Evolutionary conservation across 2,329 filamentous ascomycete species (phyloP).

Genomic region (Pseudocercospora fuligena): DNA sequence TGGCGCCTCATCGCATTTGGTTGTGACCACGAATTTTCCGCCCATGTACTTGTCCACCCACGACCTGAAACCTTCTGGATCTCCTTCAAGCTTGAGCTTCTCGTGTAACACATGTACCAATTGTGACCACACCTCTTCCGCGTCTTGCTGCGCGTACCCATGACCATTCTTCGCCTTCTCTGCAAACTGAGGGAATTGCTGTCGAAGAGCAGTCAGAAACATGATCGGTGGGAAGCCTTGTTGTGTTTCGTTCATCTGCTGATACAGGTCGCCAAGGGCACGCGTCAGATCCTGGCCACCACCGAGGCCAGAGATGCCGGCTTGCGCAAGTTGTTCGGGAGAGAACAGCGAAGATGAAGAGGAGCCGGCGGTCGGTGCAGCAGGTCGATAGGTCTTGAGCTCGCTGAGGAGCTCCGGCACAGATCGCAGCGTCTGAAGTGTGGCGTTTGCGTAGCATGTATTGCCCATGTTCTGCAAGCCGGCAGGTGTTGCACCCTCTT

Average conservation of each 20-base stretch:
- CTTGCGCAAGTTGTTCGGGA: conserved; percentile 47
- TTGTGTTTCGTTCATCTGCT: conserved; percentile 86
- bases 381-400: conserved; percentile 65
- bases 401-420: conserved; percentile 90
- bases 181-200: conserved; percentile 87
- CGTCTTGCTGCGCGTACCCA: conserved; percentile 96
- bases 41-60: conserved; percentile 85
- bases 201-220: conserved; percentile 81
- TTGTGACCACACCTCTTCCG: conserved; percentile 97
- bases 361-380: conserved; percentile 29
- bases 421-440: conserved; percentile 84
- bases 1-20: conserved; percentile 84
- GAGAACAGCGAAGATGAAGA: conserved; percentile 39
- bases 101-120: conserved; percentile 82
- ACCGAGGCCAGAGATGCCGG: conserved; percentile 63
- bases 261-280: conserved; percentile 81
- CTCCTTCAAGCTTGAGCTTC: conserved; percentile 71
- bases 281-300: conserved; percentile 72
- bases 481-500: conserved; percentile 82
- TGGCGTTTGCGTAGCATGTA: conserved; percentile 98
- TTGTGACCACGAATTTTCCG: conserved; percentile 76
- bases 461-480: conserved; percentile 93
- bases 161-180: conserved; percentile 81
- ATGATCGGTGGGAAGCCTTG: conserved; percentile 80
- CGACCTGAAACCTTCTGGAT: conserved; percentile 62